Base-by-base conservation (phyloP, 805 yeast genomes). In the Komagataella pastoris region DNA sequence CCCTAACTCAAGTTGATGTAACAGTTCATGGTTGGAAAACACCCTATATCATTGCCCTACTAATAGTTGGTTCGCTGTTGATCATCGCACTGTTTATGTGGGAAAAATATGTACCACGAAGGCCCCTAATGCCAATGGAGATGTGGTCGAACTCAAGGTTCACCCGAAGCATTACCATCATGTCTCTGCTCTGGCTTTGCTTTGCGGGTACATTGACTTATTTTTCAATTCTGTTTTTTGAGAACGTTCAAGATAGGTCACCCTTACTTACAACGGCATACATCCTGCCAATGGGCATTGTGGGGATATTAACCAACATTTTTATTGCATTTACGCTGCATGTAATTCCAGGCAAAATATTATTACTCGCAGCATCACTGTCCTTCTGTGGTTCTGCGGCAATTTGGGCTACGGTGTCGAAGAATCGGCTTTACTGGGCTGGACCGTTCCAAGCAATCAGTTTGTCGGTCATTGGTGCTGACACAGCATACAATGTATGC, bases 51-150 rank as follows among this genome's bases (percentile, higher is more conserved):
- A 63, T 73, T 52, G 75, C 71, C 4, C 60, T 69, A 3, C 50
- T 75, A n/a, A 59, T 74, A 17, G 62, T 73, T 6, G 75, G 77
- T 1, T 56, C 67, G 6, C 51, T 58, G 1, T 51, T 72, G n/a
- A 54, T 75, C 17, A 58, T 60, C 1, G 58, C 52, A 0, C 67
- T 72, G 48, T 65, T 64, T 2, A 10, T 69, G 7, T 73, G 68
- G 55, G 79, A 76, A 58, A 47, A 56, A 2, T 66, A 66, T 47
- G 52, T 71, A 1, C 72, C 77, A 1, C 47, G 53, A 46, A 57
- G 60, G n/a, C 79, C 80, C n/a, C 57, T 75, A 17, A 71, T 75
- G 73, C 79, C 79, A 8, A 67, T 73, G 68, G 51, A 54, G 44
- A 59, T 75, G 52, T 75, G 75, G 70, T 63, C 58, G 47, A 66